Evolutionary conservation across 768 basidiomycete genomes (phyloP), one percentile per base, ranked within the genome.

Genomic region (Dioszegia hungarica): DNA sequence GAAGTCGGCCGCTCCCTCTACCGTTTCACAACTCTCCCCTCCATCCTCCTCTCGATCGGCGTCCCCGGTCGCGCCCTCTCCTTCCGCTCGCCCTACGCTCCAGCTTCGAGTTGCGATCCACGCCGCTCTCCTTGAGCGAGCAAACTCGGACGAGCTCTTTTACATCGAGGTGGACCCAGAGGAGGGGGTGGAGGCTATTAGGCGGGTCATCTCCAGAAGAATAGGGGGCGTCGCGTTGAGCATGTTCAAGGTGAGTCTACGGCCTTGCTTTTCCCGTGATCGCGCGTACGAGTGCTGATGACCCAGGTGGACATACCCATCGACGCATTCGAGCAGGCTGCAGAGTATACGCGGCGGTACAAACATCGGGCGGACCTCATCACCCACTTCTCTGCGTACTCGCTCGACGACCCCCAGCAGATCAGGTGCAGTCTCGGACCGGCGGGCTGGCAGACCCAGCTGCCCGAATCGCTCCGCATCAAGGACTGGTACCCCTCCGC

Each of bases 231-330:
- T 49, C 15, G 54, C 59, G 1, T 56, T 69, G 33, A 56, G 63
- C 12, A n/a, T 69, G 11, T 75, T 68, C 68, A 75, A 75, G 67
- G 73, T 75, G 54, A 54, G 70, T n/a, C n/a, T n/a, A n/a, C n/a
- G n/a, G n/a, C n/a, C n/a, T n/a, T n/a, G n/a, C n/a, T n/a, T n/a
- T n/a, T n/a, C n/a, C n/a, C n/a, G n/a, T 19, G 37, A 34, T 11
- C 3, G 12, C 17, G 25, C 4, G 9, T 15, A 34, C 25, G 11
- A 19, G 17, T 4, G 40, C 27, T 51, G 28, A 59, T 44, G 15
- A 34, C 25, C 12, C 60, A 74, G 73, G 68, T 71, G 8, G 54
- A 54, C 5, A 73, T 75, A 29, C 74, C 74, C 17, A 52, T 33
- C 28, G 61, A 60, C 46, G 74, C 74, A 9, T 60, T 63, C 24